Evolutionary conservation across 1,139 yeast genomes (phyloP).

Genomic region (Nakaseomyces uthaithaninus): DNA sequence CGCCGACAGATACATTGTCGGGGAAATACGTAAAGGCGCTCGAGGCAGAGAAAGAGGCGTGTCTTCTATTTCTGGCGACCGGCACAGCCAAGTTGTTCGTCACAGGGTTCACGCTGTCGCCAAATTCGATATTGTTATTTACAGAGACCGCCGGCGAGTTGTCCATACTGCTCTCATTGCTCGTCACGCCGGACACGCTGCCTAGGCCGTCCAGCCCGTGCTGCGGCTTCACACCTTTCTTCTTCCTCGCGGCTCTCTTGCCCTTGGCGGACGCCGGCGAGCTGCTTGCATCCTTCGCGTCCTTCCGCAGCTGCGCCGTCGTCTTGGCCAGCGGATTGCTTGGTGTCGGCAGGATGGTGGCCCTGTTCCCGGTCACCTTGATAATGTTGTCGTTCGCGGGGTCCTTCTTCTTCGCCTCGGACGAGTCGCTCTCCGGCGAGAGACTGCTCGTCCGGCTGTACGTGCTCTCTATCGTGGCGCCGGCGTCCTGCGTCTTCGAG

Average conservation of each 20-base stretch:
- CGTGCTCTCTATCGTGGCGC: slow-evolving; percentile 12
- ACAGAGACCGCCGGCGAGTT: slow-evolving; percentile 1
- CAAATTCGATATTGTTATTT: not conserved
- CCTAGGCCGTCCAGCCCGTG: not conserved
- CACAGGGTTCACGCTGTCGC: slow-evolving; percentile 11
- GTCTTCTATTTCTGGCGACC: slow-evolving; percentile 38
- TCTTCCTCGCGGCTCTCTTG: not conserved
- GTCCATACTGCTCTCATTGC: not conserved
- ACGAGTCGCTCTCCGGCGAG: slow-evolving; percentile 9
- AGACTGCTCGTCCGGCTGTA: slow-evolving; percentile 9
- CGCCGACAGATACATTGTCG: slow-evolving; percentile 1
- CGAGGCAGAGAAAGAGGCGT: slow-evolving; percentile 78
- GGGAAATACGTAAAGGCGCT: slow-evolving; percentile 58
- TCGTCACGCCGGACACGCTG: not conserved
- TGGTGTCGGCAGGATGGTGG: slow-evolving; percentile 34
- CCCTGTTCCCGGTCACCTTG: slow-evolving; percentile 34
- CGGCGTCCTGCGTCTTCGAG: slow-evolving; percentile 11
- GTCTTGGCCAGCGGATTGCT: slow-evolving; percentile 25
- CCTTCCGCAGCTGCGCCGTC: slow-evolving; percentile 25
- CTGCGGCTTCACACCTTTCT: not conserved
- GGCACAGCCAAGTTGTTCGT: slow-evolving; percentile 7
- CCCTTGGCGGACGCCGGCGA: not conserved
- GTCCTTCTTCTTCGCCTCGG: not conserved
- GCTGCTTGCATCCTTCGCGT: slow-evolving; percentile 12
- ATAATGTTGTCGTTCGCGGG: slow-evolving; percentile 26